Base-by-base conservation (phyloP, 305 asterid genomes). In the Solanum hybrid region DNA sequence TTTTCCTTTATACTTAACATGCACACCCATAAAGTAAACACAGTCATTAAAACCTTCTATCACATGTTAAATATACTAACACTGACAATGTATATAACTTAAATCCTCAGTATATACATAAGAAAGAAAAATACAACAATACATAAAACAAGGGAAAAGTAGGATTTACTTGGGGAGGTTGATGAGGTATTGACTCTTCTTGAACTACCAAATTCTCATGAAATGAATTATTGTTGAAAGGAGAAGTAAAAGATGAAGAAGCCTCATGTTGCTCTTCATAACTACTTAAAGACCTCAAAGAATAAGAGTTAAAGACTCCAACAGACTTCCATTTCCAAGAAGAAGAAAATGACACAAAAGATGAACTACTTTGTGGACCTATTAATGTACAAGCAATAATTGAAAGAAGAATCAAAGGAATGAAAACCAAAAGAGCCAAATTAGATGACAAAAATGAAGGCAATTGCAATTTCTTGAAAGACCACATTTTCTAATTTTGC, bases 321-420 rank as follows among this genome's bases (percentile, higher is more conserved):
- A 91, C 39, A 27, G 94, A 90, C 22, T 87, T 94, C 95, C 91
- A 92, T 15, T 93, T 87, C 88, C 92, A 91, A 17, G 91, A 87
- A 4, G 93, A 89, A 33, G 92, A 86, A 68, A 89, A 79, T 34
- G 92, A 36, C 24, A 8, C 12, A 7, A 90, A 45, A 32, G 93
- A 72, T 72, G 78, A 89, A 78, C 29, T 45, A 61, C 89, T 89
- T 38, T 88, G 91, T 79, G 92, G 91, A 70, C 92, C 93, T 84
- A 84, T 45, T 41, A 93, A 83, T 91, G 86, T 88, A 86, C 87
- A 88, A 57, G 90, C 91, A 88, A 92, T 61, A 80, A 94, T 38
- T 22, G 94, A 91, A 88, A 95, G 73, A 89, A 95, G 45, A 70
- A 91, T 92, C 89, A 95, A 86, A 89, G 98, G 97, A 32, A 92